Evolutionary conservation across 345 rosid genomes (phyloP), one percentile per base, ranked within the genome.

Genomic region (Hevea brasiliensis): DNA sequence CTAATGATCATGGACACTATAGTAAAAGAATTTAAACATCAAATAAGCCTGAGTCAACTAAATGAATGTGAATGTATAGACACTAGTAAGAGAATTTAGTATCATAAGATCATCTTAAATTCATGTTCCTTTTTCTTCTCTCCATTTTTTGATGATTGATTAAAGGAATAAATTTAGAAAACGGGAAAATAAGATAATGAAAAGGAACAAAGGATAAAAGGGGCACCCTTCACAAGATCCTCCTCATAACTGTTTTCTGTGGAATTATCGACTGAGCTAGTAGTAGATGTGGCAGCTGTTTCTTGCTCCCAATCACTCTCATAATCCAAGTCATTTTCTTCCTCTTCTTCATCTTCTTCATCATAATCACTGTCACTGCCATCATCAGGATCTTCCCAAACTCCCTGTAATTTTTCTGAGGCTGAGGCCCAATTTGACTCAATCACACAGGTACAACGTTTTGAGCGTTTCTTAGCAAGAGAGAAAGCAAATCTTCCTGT

Each of bases 321-420:
- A 78, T 40, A 85, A 82, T 83, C 84, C 65, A 84, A 67, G 60
- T 77, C 85, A 63, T 76, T 74, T 18, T 81, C 85, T 50, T 72
- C 55, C 40, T 23, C 42, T 42, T 65, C 73, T 42, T 83, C 69
- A 0, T 68, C 79, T 6, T 82, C 84, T 9, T 82, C 81, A 1
- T 86, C 86, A 55, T 71, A 76, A 68, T 87, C 89, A 61, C 81
- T 85, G 72, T 73, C 88, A 71, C 87, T 84, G 17, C 89, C 90
- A 78, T 82, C 90, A 24, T 84, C 84, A 17, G 90, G 88, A 41
- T 89, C 88, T 80, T 89, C 93, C 90, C 93, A 87, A 9, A 81
- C 78, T 68, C 83, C 87, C 70, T 54, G 56, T 68, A 79, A 73
- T 53, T 76, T 61, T 62, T 81, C 81, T 72, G 75, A 32, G 23